Conservation (phyloP, 192 early-diverging fungal genomes). For the Linderina pennispora region DNA sequence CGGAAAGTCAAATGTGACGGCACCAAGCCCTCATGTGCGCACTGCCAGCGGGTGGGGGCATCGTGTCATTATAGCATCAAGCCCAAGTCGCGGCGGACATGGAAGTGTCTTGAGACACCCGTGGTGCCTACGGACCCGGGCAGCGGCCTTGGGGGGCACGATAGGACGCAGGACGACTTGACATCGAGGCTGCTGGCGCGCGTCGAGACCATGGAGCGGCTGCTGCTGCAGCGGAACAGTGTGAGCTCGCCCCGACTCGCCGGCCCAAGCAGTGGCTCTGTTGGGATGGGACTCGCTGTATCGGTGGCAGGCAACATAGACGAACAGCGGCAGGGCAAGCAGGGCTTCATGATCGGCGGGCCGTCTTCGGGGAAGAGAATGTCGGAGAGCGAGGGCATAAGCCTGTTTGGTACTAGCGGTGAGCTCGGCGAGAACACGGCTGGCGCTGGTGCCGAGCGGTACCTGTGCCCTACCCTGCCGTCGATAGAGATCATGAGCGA, state of each 20-base stretch:
- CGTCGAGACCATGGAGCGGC: slow-evolving; percentile 45
- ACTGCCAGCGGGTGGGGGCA: slow-evolving; percentile 33
- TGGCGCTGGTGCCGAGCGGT: background rate
- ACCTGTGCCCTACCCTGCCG: background rate
- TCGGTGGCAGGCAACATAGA: background rate
- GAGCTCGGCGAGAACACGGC: background rate
- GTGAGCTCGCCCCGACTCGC: slow-evolving; percentile 14
- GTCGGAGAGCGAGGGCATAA: background rate
- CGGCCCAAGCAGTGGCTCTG: too few species aligned
- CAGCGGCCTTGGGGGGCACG: background rate
- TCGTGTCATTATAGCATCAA: slow-evolving; percentile 48
- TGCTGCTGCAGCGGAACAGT: slow-evolving; percentile 40
- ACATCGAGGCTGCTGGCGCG: slow-evolving; percentile 39
- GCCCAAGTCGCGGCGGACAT: slow-evolving; percentile 44
- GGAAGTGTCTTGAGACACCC: slow-evolving; percentile 38
- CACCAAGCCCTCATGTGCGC: slow-evolving; percentile 32
- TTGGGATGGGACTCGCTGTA: background rate
- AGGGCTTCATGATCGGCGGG: background rate
- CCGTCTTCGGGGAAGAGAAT: slow-evolving; percentile 1
- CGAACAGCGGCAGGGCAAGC: background rate
- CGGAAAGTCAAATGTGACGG: slow-evolving; percentile 49
- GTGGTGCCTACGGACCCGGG: slow-evolving; percentile 1
- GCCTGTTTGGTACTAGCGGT: background rate
- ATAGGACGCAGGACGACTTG: slow-evolving; percentile 11
- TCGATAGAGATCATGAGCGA: slow-evolving; percentile 19